phyloP scores from a whole-genome alignment of 768 basidiomycete genomes.

The Peribolospora baueri region DNA sequence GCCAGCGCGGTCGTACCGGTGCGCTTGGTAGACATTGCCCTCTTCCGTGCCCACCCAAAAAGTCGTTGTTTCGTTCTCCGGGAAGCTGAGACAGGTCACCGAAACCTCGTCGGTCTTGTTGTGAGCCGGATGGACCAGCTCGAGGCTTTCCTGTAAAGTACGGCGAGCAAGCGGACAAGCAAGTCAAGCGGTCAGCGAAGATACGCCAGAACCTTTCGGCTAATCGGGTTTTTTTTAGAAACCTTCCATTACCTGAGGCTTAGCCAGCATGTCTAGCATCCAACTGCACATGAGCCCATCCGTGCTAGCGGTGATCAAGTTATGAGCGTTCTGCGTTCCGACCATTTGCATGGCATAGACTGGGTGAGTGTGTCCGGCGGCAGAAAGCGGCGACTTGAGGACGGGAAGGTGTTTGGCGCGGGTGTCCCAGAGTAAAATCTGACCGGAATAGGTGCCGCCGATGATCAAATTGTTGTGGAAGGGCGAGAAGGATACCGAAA shows the following conservation, averaged over 20 bases:
- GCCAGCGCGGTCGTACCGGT: constrained; percentile 87
- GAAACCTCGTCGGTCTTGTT: constrained; percentile 94
- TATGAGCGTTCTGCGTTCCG: constrained; percentile 95
- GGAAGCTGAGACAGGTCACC: constrained; percentile 79
- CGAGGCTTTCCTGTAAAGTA: constrained; percentile 55
- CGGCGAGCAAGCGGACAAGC: not conserved
- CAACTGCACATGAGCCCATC: constrained; percentile 94
- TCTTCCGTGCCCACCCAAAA: constrained; percentile 98
- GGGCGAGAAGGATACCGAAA: constrained; percentile 88
- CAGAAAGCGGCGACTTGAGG: constrained; percentile 83
- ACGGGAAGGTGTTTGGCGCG: constrained; percentile 73
- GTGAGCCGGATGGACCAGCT: constrained; percentile 66
- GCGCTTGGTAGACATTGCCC: constrained; percentile 86
- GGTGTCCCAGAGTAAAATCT: constrained; percentile 94
- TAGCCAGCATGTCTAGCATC: constrained; percentile 95
- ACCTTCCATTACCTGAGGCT: constrained; percentile 30
- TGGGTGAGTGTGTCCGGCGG: constrained; percentile 91
- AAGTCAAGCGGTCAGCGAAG: not conserved
- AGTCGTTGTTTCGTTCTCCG: constrained; percentile 82
- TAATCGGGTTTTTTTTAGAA: constrained; percentile 23
- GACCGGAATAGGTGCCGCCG: constrained; percentile 97
- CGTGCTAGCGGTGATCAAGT: constrained; percentile 84
- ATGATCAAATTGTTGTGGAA: constrained; percentile 94
- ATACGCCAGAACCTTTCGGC: not conserved
- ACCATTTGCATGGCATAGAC: constrained; percentile 98